A percentile compares a stretch with the other conserved stretches of the same genome.
These are phyloP conservation scores for Pharnaceum exiguum DNA, from an alignment of 148 eudicot genomes.

Conservation along the genomic window DNA sequence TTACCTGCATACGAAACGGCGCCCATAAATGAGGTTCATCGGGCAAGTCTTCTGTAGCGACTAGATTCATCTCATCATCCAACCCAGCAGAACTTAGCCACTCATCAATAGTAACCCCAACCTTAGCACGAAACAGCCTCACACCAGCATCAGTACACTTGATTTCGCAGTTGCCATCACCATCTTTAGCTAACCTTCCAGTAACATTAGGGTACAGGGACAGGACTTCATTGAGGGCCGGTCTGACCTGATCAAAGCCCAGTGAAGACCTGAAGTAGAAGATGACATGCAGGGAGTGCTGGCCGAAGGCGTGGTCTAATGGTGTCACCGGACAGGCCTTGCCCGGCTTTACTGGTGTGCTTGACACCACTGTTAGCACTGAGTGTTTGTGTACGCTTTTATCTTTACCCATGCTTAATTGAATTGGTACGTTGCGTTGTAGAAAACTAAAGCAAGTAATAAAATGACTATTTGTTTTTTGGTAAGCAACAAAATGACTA, in stretches of 20 bases:
- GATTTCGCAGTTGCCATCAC: constrained; percentile 40
- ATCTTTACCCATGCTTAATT: neutral
- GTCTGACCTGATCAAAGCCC: constrained; percentile 28
- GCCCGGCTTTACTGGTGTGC: constrained; percentile 36
- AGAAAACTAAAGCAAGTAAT: too few species aligned
- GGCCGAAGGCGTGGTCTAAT: constrained; percentile 56
- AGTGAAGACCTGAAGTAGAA: constrained; percentile 35
- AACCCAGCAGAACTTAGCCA: constrained; percentile 45
- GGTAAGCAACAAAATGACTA: too few species aligned
- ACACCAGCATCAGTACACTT: constrained; percentile 60
- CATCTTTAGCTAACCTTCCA: constrained; percentile 43
- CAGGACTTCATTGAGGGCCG: constrained; percentile 27
- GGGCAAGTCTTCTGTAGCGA: constrained; percentile 41
- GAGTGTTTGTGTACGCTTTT: constrained; percentile 35
- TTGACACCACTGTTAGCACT: constrained; percentile 45
- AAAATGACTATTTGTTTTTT: too few species aligned
- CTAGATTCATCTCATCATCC: constrained; percentile 45
- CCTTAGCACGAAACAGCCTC: constrained; percentile 40
- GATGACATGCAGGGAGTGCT: constrained; percentile 35
- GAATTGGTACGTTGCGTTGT: too few species aligned
- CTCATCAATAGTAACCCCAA: constrained; percentile 38
- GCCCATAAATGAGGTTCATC: constrained; percentile 55
- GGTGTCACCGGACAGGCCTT: constrained; percentile 14
- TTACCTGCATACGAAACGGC: constrained; percentile 61
- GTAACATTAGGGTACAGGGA: constrained; percentile 38